These are phyloP conservation scores for Isoetes engelmannii DNA, from an alignment of 83 land plant species.

Conservation along the genomic window DNA sequence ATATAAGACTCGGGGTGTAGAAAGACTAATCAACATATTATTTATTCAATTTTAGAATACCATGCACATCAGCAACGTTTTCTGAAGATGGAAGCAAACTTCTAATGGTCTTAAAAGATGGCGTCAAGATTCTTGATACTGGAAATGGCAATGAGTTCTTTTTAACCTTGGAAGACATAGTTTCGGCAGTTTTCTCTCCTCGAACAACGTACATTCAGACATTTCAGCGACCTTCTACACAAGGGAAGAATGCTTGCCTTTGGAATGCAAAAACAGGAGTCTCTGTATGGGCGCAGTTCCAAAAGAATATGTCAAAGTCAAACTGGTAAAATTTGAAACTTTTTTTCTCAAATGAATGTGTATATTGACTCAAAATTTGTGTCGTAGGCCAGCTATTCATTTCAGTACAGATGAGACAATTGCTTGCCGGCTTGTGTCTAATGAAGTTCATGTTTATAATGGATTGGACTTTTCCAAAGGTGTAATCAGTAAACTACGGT, in stretches of 20 bases:
- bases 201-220: slow-evolving; percentile 73
- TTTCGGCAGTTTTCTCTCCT: slow-evolving; percentile 66
- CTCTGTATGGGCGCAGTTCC: slow-evolving; percentile 48
- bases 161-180: slow-evolving; percentile 46
- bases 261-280: slow-evolving; percentile 52
- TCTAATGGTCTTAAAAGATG: slow-evolving; percentile 40
- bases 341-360: neutral
- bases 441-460: slow-evolving; percentile 88
- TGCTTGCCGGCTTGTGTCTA: slow-evolving; percentile 89
- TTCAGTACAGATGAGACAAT: slow-evolving; percentile 88
- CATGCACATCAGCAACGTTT: slow-evolving; percentile 60
- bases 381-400: slow-evolving; percentile 68
- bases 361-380: slow-evolving; percentile 3
- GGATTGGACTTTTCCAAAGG: slow-evolving; percentile 64
- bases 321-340: slow-evolving; percentile 45
- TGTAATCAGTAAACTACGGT: slow-evolving; percentile 51
- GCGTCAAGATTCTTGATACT: slow-evolving; percentile 48
- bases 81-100: slow-evolving; percentile 69
- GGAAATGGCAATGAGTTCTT: slow-evolving; percentile 37
- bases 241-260: slow-evolving; percentile 70
- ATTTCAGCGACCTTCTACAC: slow-evolving; percentile 52
- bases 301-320: slow-evolving; percentile 60
- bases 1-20: neutral
- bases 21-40: neutral
- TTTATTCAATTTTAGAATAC: slow-evolving; percentile 20